Evolutionary conservation across 225 moss, liverwort and hornwort genomes (phyloP).

Genomic region (Pseudisothecium myosuroides): DNA sequence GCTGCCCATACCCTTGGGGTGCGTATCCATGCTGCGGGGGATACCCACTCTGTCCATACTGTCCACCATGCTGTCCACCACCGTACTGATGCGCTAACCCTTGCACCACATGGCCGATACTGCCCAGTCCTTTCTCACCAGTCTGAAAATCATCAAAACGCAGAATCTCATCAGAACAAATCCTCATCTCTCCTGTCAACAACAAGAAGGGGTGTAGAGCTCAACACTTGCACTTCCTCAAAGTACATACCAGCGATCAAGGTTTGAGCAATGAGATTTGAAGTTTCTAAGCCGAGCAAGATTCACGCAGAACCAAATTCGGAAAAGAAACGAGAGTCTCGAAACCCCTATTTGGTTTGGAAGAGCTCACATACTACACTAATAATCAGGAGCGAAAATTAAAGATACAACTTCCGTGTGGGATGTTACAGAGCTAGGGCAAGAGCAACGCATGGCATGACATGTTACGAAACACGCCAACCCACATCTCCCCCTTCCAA

Average conservation of each 20-base stretch:
- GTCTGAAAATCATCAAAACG: background rate
- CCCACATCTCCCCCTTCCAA: background rate
- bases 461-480: background rate
- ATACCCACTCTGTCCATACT: background rate
- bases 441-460: background rate
- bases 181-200: no score
- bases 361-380: background rate
- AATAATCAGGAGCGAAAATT: background rate
- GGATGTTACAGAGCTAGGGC: background rate
- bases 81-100: conserved; percentile 14
- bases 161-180: background rate
- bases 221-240: background rate
- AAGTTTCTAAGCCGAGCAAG: background rate
- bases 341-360: background rate
- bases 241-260: background rate
- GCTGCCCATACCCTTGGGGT: conserved; percentile 2
- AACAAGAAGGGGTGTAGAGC: background rate
- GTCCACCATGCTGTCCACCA: conserved; percentile 7
- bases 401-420: background rate
- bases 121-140: conserved; percentile 17
- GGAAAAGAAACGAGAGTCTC: background rate
- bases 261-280: background rate
- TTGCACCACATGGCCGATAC: background rate
- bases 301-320: background rate
- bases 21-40: conserved; percentile 10